Percentiles rank a stretch among this genome's conserved stretches.
These are phyloP conservation scores for Globisporangium viniferum DNA, from an alignment of 352 stramenopile species.

Conservation along the genomic window DNA sequence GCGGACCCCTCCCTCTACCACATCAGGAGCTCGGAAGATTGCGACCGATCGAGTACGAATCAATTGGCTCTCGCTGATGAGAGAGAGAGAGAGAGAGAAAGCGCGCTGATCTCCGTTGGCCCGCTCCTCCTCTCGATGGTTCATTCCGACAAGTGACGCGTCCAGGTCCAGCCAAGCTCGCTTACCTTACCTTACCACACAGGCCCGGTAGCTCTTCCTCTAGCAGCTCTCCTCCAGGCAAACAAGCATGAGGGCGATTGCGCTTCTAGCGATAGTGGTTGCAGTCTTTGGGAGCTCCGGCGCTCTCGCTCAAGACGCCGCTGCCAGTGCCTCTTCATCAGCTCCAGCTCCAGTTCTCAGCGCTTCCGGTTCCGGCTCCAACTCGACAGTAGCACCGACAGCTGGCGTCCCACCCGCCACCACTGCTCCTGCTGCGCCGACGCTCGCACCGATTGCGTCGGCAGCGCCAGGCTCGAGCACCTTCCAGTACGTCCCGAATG, in stretches of 20 bases:
- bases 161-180: too few species aligned
- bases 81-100: neutral
- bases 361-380: neutral
- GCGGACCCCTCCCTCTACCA: neutral
- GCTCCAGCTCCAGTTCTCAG: neutral
- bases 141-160: neutral
- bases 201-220: neutral
- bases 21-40: neutral
- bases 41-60: neutral
- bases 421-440: constrained; percentile 18
- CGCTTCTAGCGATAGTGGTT: neutral
- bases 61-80: neutral
- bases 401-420: constrained; percentile 5
- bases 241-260: neutral
- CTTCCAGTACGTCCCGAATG: constrained; percentile 40
- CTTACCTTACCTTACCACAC: neutral
- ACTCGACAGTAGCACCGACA: neutral
- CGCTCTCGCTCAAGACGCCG: neutral
- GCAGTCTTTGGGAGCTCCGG: neutral
- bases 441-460: constrained; percentile 28
- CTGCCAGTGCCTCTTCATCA: neutral
- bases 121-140: neutral
- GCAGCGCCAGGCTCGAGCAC: constrained; percentile 40
- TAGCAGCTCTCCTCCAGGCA: neutral
- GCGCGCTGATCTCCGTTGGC: neutral